phyloP scores from a whole-genome alignment of 306 rosid genomes.

The Castanea mollissima region DNA sequence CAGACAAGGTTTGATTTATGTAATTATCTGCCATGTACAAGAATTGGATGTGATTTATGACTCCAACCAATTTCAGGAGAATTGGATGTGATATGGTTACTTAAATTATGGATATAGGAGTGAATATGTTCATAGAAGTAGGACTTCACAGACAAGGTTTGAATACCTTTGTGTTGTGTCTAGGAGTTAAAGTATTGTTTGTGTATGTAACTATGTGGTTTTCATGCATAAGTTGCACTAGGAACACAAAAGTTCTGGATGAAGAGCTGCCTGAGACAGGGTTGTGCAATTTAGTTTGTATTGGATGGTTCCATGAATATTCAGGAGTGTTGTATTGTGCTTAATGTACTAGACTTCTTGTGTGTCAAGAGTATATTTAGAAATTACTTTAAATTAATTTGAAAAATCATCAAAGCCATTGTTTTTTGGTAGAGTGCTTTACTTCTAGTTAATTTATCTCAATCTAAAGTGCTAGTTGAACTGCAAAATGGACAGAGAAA shows the following conservation, averaged over 20 bases:
- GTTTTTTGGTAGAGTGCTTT: too few relatives aligned
- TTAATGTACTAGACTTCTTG: background rate
- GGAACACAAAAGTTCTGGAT: too few relatives aligned
- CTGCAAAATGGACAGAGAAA: too few relatives aligned
- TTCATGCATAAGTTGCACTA: background rate
- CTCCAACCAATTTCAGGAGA: background rate
- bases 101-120: background rate
- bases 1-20: conserved; percentile 19
- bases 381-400: too few relatives aligned
- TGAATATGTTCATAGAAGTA: background rate
- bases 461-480: too few relatives aligned
- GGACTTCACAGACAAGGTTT: background rate
- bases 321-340: background rate
- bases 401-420: too few relatives aligned
- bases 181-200: background rate
- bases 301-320: background rate
- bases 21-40: background rate
- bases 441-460: too few relatives aligned
- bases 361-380: too few relatives aligned
- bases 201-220: background rate
- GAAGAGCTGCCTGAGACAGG: too few relatives aligned
- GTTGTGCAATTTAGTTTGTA: background rate
- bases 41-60: background rate
- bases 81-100: background rate
- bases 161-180: background rate